These are phyloP conservation scores for Daphne laureola DNA, from an alignment of 441 rosid genomes.

Conservation along the genomic window DNA sequence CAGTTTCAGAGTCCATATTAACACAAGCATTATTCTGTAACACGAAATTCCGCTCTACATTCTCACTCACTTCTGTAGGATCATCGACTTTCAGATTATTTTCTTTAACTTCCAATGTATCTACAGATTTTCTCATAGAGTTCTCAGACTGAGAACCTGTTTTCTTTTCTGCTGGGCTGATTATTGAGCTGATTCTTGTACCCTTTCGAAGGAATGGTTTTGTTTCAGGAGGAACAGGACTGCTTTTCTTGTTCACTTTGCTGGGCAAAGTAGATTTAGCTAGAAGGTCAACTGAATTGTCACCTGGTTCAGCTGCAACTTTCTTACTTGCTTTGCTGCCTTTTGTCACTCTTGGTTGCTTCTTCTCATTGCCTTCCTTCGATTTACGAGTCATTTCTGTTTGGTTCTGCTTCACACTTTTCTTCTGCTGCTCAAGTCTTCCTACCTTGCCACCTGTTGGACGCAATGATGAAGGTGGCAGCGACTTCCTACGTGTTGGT, in stretches of 20 bases:
- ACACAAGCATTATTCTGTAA: constrained; percentile 18
- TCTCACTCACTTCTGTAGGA: constrained; percentile 21
- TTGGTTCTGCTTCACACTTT: constrained; percentile 26
- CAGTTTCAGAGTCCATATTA: constrained; percentile 24
- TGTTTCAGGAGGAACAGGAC: constrained; percentile 51
- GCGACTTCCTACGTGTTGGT: constrained; percentile 37
- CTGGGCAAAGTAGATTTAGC: constrained; percentile 42
- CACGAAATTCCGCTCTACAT: constrained; percentile 19
- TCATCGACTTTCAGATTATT: constrained; percentile 22
- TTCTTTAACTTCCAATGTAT: constrained; percentile 20
- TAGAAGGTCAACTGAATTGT: constrained; percentile 23
- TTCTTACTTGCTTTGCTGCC: constrained; percentile 27
- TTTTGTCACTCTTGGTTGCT: constrained; percentile 26
- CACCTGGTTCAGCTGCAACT: constrained; percentile 25
- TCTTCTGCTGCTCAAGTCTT: constrained; percentile 24
- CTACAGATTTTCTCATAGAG: constrained; percentile 22
- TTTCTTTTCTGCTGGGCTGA: constrained; percentile 25
- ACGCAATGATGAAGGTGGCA: constrained; percentile 25
- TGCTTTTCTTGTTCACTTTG: constrained; percentile 54
- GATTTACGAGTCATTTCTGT: constrained; percentile 14
- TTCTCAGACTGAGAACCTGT: constrained; percentile 23
- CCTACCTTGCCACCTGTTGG: constrained; percentile 35
- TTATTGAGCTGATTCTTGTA: constrained; percentile 25
- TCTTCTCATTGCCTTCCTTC: constrained; percentile 29
- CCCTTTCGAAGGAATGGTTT: constrained; percentile 53